A percentile compares a stretch with the other conserved stretches of the same genome.
Evolutionary conservation across 2,329 filamentous ascomycete species (phyloP).

Genomic region (Thelonectria rubi): DNA sequence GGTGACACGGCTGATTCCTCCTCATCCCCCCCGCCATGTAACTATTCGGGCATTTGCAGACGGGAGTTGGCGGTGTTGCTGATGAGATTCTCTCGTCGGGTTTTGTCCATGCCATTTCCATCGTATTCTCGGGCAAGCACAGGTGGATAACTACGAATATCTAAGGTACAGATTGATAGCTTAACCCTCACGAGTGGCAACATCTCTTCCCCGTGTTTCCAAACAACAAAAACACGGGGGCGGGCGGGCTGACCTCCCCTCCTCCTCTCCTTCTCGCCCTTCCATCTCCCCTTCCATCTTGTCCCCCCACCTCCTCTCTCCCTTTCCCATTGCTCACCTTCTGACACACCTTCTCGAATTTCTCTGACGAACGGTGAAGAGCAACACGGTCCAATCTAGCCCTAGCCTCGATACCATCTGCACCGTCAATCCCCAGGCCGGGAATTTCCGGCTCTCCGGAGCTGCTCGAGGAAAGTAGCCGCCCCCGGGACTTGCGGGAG

Average conservation of each 20-base stretch:
- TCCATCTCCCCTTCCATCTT: background rate
- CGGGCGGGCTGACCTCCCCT: background rate
- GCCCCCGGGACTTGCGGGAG: constrained; percentile 20
- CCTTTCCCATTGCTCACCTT: background rate
- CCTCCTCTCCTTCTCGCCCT: background rate
- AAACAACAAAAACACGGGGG: background rate
- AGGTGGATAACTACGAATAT: background rate
- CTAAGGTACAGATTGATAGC: background rate
- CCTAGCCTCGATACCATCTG: background rate
- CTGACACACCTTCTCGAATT: background rate
- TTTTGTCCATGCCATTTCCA: background rate
- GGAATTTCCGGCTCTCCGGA: constrained; percentile 29
- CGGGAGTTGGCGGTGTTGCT: background rate
- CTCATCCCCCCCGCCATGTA: background rate
- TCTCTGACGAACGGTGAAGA: background rate
- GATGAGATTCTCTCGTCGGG: no score
- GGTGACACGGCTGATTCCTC: no score
- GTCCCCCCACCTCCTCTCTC: background rate
- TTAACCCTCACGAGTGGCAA: background rate
- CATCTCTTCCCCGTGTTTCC: background rate
- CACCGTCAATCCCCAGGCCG: constrained; percentile 13
- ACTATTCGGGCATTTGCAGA: no score
- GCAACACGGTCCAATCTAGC: background rate
- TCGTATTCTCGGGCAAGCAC: no score
- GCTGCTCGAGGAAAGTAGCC: constrained; percentile 2